Base-by-base conservation (phyloP, 2,329 filamentous ascomycete genomes). In the Hawksworthiomyces lignivorus region DNA sequence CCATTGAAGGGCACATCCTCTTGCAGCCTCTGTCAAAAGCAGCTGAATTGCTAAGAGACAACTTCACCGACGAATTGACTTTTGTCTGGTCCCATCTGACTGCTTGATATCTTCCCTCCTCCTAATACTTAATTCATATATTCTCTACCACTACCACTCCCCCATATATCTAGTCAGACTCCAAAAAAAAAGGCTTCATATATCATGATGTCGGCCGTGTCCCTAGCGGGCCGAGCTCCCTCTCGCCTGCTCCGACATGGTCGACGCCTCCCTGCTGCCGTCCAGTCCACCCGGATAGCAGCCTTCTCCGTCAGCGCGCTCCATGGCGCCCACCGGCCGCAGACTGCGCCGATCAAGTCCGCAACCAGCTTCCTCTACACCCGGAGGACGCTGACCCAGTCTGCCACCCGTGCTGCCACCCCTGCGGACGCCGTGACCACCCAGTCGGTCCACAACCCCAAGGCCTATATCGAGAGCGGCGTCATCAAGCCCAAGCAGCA, bases 401-500 rank as follows among this genome's bases (percentile, higher is more conserved):
- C 69, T 43, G 68, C 75, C 46, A 67, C 67, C 41, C 61, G 65
- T 41, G 65, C 69, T 43, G 61, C 70, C 41, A 54, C 63, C 43
- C 63, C 70, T 31, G 54, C 55, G 28, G 65, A 60, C 53, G 60
- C 62, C 34, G 61, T 59, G 29, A 64, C 69, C 50, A 65, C 73
- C 36, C 77, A 92, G 63, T 70, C 80, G 51, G 82, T 86, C 39
- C 87, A 88, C 43, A 86, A 84, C 58, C 77, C 88, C 40, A 81
- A 89, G 67, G 86, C 89, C 48, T 95, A 95, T 65, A 72, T 96
- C 54, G 80, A 87, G 60, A 94, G 87, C 66, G 89, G 88, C 54
- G 84, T 81, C 46, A 82, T 96, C 60, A 84, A 88, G 63, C 82
- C 83, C 45, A 75, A 76, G 56, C 75, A 90, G 56, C 69, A 85